Conservation (phyloP, 2,329 filamentous ascomycete species). For the Beauveria sp. region DNA sequence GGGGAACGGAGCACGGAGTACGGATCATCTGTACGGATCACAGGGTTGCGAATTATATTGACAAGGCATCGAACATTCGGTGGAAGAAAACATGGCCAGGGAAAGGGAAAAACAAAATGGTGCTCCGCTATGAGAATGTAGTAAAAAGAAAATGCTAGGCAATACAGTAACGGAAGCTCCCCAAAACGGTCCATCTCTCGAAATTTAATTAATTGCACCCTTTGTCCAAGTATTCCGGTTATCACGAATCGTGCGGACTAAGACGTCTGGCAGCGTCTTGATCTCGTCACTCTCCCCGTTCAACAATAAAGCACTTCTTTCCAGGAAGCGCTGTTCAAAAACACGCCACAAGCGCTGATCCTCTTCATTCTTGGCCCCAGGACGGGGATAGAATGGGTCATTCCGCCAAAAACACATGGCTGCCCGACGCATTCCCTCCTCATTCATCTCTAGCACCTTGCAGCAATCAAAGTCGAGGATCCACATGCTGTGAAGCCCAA, state of each 20-base stretch:
- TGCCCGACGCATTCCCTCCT: slow-evolving; percentile 31
- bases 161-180: too few relatives aligned
- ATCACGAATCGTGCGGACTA: background rate
- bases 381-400: slow-evolving; percentile 43
- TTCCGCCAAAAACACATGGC: slow-evolving; percentile 38
- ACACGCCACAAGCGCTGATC: slow-evolving; percentile 15
- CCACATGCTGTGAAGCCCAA: slow-evolving; percentile 33
- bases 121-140: too few relatives aligned
- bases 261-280: background rate
- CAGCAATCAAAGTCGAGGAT: slow-evolving; percentile 41
- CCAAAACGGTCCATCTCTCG: too few relatives aligned
- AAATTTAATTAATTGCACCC: background rate
- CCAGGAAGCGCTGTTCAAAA: slow-evolving; percentile 14
- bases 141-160: too few relatives aligned
- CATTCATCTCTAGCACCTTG: slow-evolving; percentile 26
- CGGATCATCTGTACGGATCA: too few relatives aligned
- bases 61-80: too few relatives aligned
- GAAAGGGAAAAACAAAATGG: too few relatives aligned
- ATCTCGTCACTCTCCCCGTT: background rate
- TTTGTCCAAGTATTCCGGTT: background rate
- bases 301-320: background rate
- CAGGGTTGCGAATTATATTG: background rate
- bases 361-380: slow-evolving; percentile 13
- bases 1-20: background rate
- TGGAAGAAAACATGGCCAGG: too few relatives aligned